phyloP scores from a whole-genome alignment of 73 alveolate species.

The Paramecium biaurelia region DNA sequence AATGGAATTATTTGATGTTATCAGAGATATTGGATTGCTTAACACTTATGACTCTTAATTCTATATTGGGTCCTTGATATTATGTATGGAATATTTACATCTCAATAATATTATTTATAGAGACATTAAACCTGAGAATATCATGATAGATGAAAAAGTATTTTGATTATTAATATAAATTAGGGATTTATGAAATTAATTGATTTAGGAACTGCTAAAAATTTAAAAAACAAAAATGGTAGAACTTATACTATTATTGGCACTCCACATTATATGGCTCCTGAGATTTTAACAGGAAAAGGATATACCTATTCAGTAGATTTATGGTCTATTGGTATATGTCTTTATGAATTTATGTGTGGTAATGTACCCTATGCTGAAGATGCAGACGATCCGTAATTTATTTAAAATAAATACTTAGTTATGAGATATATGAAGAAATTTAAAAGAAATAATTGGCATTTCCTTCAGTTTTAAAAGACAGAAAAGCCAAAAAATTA shows the following conservation, averaged over 20 bases:
- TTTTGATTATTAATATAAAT: neutral
- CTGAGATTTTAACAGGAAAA: conserved; percentile 52
- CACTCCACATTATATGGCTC: conserved; percentile 33
- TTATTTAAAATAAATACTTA: neutral
- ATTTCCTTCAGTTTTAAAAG: conserved; percentile 48
- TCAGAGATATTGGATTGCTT: conserved; percentile 65
- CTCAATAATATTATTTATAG: conserved; percentile 70
- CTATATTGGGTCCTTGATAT: conserved; percentile 54
- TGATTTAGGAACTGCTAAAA: conserved; percentile 84
- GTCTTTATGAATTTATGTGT: conserved; percentile 68
- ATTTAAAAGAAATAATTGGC: conserved; percentile 40
- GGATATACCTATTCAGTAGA: conserved; percentile 69
- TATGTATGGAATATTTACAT: conserved; percentile 74
- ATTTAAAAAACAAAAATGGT: conserved; percentile 34
- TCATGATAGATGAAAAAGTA: conserved; percentile 76
- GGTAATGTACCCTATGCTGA: conserved; percentile 68
- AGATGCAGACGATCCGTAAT: conserved; percentile 59
- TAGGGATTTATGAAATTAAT: conserved; percentile 80
- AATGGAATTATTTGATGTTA: conserved; percentile 71
- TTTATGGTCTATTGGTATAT: conserved; percentile 68
- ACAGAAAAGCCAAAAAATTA: conserved; percentile 14
- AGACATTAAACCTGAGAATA: conserved; percentile 83
- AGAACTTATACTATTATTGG: conserved; percentile 66
- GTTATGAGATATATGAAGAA: conserved; percentile 48
- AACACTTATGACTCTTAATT: conserved; percentile 58